A percentile compares a stretch with the other conserved stretches of the same genome.
phyloP scores from a whole-genome alignment of 768 basidiomycete genomes.

The Termitomyces sp. region DNA sequence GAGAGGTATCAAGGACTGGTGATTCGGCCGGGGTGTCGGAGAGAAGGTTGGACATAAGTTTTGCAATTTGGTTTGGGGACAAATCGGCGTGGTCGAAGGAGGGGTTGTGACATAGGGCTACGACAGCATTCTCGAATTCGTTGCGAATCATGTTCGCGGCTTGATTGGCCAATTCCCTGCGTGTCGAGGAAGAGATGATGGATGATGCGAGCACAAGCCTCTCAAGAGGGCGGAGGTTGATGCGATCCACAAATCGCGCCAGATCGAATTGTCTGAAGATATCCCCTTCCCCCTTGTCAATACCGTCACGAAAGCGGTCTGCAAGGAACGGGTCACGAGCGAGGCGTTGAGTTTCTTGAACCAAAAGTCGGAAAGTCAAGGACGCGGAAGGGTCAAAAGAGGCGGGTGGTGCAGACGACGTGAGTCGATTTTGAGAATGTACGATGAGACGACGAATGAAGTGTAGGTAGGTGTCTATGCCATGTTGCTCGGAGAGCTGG shows the following conservation, averaged over 20 bases:
- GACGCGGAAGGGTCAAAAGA: constrained; percentile 73
- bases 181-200: constrained; percentile 57
- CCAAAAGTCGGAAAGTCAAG: constrained; percentile 78
- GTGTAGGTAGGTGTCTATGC: constrained; percentile 94
- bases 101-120: constrained; percentile 74
- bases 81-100: constrained; percentile 83
- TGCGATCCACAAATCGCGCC: constrained; percentile 75
- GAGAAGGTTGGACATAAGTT: constrained; percentile 78
- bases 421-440: constrained; percentile 73
- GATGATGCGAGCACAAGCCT: constrained; percentile 73
- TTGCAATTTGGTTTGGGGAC: constrained; percentile 67
- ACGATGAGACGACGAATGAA: constrained; percentile 95
- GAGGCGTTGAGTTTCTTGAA: constrained; percentile 85
- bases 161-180: constrained; percentile 55
- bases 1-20: constrained; percentile 66
- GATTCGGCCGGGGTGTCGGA: constrained; percentile 65
- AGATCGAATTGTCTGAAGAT: constrained; percentile 83
- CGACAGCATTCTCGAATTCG: constrained; percentile 77
- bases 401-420: constrained; percentile 54
- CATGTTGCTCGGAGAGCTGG: constrained; percentile 95
- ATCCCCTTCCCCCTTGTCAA: constrained; percentile 86
- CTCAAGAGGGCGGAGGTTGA: constrained; percentile 78
- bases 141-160: constrained; percentile 66
- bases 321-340: constrained; percentile 89
- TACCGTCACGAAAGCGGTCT: constrained; percentile 85